Base-by-base conservation (phyloP, 2,329 filamentous ascomycete genomes). In the Fusarium nelsonii region DNA sequence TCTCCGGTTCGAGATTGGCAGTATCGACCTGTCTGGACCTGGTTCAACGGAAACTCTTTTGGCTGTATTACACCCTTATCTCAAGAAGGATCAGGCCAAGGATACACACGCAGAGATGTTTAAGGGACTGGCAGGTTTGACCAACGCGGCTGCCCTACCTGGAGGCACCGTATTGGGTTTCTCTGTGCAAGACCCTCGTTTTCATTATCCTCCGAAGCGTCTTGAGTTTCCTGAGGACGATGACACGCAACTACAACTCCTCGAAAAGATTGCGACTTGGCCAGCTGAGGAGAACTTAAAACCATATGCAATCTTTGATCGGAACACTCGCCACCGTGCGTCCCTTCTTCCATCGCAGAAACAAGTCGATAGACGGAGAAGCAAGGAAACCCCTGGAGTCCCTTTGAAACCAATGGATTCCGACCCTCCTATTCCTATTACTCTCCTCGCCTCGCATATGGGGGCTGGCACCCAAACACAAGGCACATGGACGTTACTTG, bases 401-500 rank as follows among this genome's bases (percentile, higher is more conserved):
- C 83, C 86, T 61, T 86, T 94, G 1, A 80, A 85, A 23, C 77
- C 87, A 1, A 83, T 84, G 10, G 69, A 83, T 2, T 83, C 81
- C 10, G 94, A 97, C 73, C 92, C 92, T 2, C 81, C 86, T 3
- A 96, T 98, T 16, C 96, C 96, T 1, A 80, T 95, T 39, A 82
- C 95, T 2, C 80, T 97, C 8, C 84, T 93, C 6, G 84, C 90
- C 34, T 88, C 87, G 12, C 85, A 88, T 5, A 77, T 84, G 11
- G 77, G 80, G 12, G 73, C 77, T 2, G 80, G 80, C 37, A 81
- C 78, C 12, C 85, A 85, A 46, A 81, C 83, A 2, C 89, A 91
- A 48, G 91, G 91, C 0, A 90, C 85, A 0, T 98, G 94, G 93
- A 96, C 90, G 0, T 77, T 98, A 2, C 83, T 98, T 26, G 85